A percentile compares a stretch with the other conserved stretches of the same genome.
phyloP scores from a whole-genome alignment of 148 eudicot species.

The Polygonum aviculare region DNA sequence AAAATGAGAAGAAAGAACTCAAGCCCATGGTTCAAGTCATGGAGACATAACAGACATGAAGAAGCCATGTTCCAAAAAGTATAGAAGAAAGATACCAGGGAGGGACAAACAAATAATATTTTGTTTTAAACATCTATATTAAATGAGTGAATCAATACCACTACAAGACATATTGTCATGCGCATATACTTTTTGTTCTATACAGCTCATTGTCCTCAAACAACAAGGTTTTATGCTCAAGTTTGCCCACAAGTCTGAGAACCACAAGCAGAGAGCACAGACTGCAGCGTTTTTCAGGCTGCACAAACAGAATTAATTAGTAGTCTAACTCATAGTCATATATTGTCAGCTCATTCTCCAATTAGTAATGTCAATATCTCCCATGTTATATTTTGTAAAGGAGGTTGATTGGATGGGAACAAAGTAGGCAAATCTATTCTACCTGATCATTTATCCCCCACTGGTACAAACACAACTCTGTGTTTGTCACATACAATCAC shows the following conservation, averaged over 20 bases:
- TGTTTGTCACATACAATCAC: not conserved
- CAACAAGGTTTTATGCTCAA: not conserved
- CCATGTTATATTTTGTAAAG: not conserved
- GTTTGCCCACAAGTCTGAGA: not conserved
- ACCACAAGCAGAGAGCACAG: not conserved
- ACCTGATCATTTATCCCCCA: not conserved
- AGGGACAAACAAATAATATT: too few species aligned
- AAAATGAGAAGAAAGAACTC: not conserved
- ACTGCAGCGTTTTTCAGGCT: not conserved
- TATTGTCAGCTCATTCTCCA: not conserved
- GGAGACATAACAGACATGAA: not conserved
- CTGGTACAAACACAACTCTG: not conserved
- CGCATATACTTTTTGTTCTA: not conserved
- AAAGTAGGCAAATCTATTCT: not conserved
- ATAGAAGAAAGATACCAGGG: too few species aligned
- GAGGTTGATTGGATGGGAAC: not conserved
- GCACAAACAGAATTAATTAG: not conserved
- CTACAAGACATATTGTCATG: not conserved
- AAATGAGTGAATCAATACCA: not conserved
- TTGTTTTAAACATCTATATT: not conserved
- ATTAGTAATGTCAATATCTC: not conserved
- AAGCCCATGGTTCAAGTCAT: not conserved
- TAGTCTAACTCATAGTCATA: not conserved
- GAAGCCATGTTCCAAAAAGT: too few species aligned
- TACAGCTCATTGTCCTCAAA: not conserved